These are phyloP conservation scores for Cenchrus purpureus DNA, from an alignment of 176 grass and related monocot genomes.

Conservation along the genomic window DNA sequence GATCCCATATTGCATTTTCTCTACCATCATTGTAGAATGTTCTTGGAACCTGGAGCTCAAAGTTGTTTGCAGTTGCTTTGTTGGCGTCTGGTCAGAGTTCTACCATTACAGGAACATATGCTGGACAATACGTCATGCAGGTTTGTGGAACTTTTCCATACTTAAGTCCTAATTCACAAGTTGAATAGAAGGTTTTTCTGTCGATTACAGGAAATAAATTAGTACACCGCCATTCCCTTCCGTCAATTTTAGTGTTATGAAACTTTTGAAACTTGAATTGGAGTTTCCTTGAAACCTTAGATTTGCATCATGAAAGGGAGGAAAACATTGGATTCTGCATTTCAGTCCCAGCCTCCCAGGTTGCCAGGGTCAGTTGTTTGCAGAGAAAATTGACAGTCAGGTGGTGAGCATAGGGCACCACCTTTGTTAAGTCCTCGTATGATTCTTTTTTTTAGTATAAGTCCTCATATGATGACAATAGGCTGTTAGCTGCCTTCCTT, in stretches of 20 bases:
- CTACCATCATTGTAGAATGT: slow-evolving; percentile 71
- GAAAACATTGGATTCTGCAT: background rate
- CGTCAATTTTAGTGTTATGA: too few relatives aligned
- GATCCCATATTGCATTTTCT: background rate
- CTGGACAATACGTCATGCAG: slow-evolving; percentile 99
- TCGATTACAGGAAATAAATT: slow-evolving; percentile 23
- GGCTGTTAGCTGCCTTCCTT: background rate
- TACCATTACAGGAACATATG: slow-evolving; percentile 98
- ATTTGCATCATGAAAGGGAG: background rate
- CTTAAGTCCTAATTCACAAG: slow-evolving; percentile 29
- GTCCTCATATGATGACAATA: background rate
- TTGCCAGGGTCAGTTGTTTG: background rate
- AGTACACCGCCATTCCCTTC: background rate
- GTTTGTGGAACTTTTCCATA: slow-evolving; percentile 40
- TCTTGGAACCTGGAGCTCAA: slow-evolving; percentile 94
- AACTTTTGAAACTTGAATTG: too few relatives aligned
- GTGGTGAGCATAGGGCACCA: background rate
- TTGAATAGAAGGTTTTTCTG: background rate
- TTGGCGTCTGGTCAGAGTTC: slow-evolving; percentile 98
- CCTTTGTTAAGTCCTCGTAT: background rate
- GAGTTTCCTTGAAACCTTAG: background rate
- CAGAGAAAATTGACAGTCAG: background rate
- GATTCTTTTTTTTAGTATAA: background rate
- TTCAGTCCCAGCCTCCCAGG: background rate
- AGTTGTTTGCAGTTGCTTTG: slow-evolving; percentile 91